Conservation (phyloP, 2,329 filamentous ascomycete species). For the Botrytis cinerea region DNA sequence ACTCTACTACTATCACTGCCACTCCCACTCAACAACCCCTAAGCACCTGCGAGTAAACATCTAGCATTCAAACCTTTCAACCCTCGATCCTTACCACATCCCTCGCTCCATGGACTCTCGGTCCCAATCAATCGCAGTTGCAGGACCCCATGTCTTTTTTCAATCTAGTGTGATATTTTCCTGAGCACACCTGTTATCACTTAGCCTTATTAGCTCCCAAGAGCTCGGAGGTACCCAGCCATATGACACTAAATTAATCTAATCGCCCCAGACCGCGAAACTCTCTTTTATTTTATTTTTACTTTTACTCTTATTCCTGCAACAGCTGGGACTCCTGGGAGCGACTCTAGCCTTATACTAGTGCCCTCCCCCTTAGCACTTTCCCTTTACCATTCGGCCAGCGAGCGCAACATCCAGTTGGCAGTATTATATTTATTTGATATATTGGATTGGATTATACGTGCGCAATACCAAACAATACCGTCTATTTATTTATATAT, state of each 20-base stretch:
- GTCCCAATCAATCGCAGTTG: not conserved
- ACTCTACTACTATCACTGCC: not conserved
- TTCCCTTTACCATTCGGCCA: not conserved
- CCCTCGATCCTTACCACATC: conserved; percentile 13
- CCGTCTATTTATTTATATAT: not conserved
- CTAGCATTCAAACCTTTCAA: not conserved
- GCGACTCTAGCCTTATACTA: conserved; percentile 14
- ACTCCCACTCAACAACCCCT: not conserved
- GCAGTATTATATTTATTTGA: not conserved
- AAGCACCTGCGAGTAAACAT: not conserved
- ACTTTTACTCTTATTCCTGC: not conserved
- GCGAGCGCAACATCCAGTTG: not conserved
- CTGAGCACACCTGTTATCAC: not conserved
- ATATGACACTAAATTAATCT: conserved; percentile 4
- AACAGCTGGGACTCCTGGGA: not conserved
- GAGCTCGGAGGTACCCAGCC: not conserved
- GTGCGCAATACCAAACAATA: not conserved
- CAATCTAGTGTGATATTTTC: not conserved
- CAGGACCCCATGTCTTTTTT: conserved; percentile 11
- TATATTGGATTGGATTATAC: not conserved
- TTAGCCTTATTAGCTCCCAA: not conserved
- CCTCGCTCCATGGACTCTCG: conserved; percentile 16
- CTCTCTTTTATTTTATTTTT: conserved; percentile 7
- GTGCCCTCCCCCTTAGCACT: not conserved
- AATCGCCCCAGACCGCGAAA: not conserved